Percentiles rank a stretch among this genome's conserved stretches.
Conservation (phyloP, 805 yeast species). For the Lipomyces orientalis region DNA sequence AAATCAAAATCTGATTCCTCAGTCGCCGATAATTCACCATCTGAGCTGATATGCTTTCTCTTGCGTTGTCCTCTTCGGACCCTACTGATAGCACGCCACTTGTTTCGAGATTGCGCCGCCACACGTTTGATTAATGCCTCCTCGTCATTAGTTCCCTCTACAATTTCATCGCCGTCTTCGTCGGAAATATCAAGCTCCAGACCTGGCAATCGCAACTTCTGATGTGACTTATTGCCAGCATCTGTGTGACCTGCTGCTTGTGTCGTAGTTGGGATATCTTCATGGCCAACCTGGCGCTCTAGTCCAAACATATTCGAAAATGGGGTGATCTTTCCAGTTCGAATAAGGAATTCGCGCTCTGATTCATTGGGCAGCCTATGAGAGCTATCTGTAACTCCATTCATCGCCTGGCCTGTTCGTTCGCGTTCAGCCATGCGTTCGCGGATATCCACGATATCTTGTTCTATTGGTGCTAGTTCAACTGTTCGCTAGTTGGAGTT, state of each 20-base stretch:
- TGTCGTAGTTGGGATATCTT: conserved; percentile 5
- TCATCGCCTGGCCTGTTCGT: conserved; percentile 26
- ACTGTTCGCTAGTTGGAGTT: conserved; percentile 38
- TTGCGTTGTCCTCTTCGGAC: not conserved
- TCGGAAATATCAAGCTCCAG: conserved; percentile 37
- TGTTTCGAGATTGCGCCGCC: conserved; percentile 16
- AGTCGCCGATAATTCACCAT: conserved; percentile 16
- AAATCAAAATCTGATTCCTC: conserved; percentile 27
- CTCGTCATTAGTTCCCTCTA: conserved; percentile 41
- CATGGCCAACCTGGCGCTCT: conserved; percentile 49
- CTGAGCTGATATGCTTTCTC: conserved; percentile 15
- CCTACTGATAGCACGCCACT: conserved; percentile 11
- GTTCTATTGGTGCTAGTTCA: conserved; percentile 59
- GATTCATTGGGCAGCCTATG: conserved; percentile 71
- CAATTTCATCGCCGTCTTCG: conserved; percentile 40
- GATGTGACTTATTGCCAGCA: conserved; percentile 24
- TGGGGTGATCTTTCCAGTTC: conserved; percentile 94
- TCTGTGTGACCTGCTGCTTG: conserved; percentile 4
- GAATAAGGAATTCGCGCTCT: conserved; percentile 75
- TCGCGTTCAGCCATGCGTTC: conserved; percentile 51
- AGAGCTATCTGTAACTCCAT: conserved; percentile 32
- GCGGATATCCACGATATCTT: conserved; percentile 68
- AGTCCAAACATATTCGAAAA: conserved; percentile 76
- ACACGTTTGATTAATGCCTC: conserved; percentile 2
- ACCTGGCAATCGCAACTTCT: conserved; percentile 35